Evolutionary conservation across 2,329 filamentous ascomycete species (phyloP), one percentile per base, ranked within the genome.

Genomic region (Talaromyces verruculosus): DNA sequence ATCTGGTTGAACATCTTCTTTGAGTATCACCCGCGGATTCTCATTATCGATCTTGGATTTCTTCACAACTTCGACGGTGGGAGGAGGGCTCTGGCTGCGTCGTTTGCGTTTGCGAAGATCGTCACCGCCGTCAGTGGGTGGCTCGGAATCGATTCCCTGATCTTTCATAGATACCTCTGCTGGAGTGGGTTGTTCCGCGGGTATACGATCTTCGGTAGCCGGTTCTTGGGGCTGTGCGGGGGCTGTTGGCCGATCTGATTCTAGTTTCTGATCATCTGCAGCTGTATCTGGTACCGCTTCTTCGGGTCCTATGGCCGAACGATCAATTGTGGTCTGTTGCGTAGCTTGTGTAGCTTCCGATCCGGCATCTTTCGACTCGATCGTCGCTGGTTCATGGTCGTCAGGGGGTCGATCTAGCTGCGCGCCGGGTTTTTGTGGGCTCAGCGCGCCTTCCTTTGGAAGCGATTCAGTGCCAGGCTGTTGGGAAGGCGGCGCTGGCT

Each of bases 21-120:
- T 71, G 47, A 75, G 59, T 10, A 73, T 61, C 17, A 74, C 74
- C 15, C 64, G 68, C 5, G 77, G 74, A 15, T 82, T 78, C 69
- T 83, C 81, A 8, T 81, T 76, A 64, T 83, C 80, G 58, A 82
- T 77, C 69, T 84, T 84, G 11, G 82, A 78, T 67, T 84, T 87
- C 74, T 90, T 90, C 58, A 83, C 76, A 15, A 85, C 83, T 65
- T 87, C 82, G 28, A 81, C 78, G 10, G 81, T 83, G 8, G 85
- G 85, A 22, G 84, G 80, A 41, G 88, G 89, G 65, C 84, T 90
- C 65, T 83, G 81, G 51, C 88, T 91, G 70, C 88, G 84, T 70
- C 88, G 86, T 76, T 90, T 91, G 68, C 89, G 84, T 76, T 89
- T 91, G 70, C 86, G 85, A 47, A 80, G 80, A 69, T 89, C 87